Evolutionary conservation across 2,329 filamentous ascomycete genomes (phyloP).

Genomic region (Monilinia vaccinii-corymbosi): DNA sequence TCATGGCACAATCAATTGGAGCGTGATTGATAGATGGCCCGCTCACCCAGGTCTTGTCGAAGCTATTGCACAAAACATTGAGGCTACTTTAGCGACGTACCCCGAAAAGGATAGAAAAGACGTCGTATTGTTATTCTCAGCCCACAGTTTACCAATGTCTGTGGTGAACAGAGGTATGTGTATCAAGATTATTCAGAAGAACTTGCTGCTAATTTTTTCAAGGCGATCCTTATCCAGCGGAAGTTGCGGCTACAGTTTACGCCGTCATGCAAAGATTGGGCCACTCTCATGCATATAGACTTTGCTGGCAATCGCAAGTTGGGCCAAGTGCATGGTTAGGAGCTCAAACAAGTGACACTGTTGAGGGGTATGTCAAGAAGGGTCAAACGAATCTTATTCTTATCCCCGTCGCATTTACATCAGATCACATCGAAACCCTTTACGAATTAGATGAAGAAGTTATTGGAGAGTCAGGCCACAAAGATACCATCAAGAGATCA

Average conservation of each 20-base stretch:
- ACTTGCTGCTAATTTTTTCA: slow-evolving; percentile 11
- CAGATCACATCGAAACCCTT: slow-evolving; percentile 97
- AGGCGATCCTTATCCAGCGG: slow-evolving; percentile 90
- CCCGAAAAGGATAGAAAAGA: slow-evolving; percentile 69
- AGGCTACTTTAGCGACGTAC: slow-evolving; percentile 74
- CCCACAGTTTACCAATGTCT: slow-evolving; percentile 92
- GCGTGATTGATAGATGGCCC: slow-evolving; percentile 96
- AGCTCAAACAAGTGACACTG: slow-evolving; percentile 82
- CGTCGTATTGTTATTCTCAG: slow-evolving; percentile 85
- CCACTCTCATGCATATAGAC: slow-evolving; percentile 81
- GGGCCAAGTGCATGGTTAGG: slow-evolving; percentile 93
- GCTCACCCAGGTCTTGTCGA: slow-evolving; percentile 84
- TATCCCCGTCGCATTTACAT: slow-evolving; percentile 94
- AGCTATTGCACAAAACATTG: slow-evolving; percentile 87
- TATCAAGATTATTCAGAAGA: background rate
- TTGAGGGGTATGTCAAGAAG: slow-evolving; percentile 80
- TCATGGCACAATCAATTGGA: slow-evolving; percentile 79
- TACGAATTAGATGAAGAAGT: slow-evolving; percentile 93
- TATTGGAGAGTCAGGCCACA: slow-evolving; percentile 73
- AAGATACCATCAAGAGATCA: slow-evolving; percentile 75
- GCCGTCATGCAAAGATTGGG: slow-evolving; percentile 90
- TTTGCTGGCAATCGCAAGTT: slow-evolving; percentile 98
- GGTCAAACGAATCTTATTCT: slow-evolving; percentile 86
- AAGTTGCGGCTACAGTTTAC: slow-evolving; percentile 91
- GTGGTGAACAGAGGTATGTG: slow-evolving; percentile 79